Evolutionary conservation across 2,329 filamentous ascomycete genomes (phyloP).

Genomic region (Arthrobotrys entomopaga): DNA sequence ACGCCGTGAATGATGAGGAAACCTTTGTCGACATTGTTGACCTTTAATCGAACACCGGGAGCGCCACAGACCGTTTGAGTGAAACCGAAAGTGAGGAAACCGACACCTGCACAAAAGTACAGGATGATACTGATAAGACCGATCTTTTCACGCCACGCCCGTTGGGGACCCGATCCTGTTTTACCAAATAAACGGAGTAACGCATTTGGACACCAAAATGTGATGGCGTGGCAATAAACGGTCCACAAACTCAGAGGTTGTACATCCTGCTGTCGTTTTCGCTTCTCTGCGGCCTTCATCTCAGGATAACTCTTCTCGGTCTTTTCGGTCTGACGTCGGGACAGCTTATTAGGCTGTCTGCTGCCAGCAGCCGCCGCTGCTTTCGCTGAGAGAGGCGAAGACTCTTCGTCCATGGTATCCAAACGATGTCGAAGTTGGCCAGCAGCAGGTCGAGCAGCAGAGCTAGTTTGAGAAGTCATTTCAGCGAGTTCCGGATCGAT

Average conservation of each 20-base stretch:
- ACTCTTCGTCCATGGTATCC: conserved; percentile 60
- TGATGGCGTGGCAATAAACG: conserved; percentile 91
- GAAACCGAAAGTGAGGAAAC: conserved; percentile 96
- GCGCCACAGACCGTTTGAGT: conserved; percentile 84
- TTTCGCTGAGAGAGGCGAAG: conserved; percentile 56
- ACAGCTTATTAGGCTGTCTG: conserved; percentile 61
- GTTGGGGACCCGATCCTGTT: conserved; percentile 82
- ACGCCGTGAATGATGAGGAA: conserved; percentile 97
- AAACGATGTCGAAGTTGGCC: conserved; percentile 62
- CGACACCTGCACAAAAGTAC: conserved; percentile 85
- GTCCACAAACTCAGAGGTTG: conserved; percentile 91
- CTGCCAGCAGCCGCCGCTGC: conserved; percentile 56
- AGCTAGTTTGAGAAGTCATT: conserved; percentile 70
- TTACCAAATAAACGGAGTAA: conserved; percentile 86
- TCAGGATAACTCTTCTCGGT: conserved; percentile 55
- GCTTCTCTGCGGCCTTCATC: conserved; percentile 64
- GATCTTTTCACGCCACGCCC: conserved; percentile 98
- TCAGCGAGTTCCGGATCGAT: conserved; percentile 88
- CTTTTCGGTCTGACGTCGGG: conserved; percentile 53
- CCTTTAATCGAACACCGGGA: conserved; percentile 76
- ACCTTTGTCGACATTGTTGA: conserved; percentile 81
- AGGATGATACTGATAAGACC: conserved; percentile 94
- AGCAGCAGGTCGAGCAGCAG: conserved; percentile 62
- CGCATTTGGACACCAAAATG: conserved; percentile 92
- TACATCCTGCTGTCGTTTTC: conserved; percentile 66